phyloP scores from a whole-genome alignment of 108 stramenopile species.

The Cyclotella atomus region DNA sequence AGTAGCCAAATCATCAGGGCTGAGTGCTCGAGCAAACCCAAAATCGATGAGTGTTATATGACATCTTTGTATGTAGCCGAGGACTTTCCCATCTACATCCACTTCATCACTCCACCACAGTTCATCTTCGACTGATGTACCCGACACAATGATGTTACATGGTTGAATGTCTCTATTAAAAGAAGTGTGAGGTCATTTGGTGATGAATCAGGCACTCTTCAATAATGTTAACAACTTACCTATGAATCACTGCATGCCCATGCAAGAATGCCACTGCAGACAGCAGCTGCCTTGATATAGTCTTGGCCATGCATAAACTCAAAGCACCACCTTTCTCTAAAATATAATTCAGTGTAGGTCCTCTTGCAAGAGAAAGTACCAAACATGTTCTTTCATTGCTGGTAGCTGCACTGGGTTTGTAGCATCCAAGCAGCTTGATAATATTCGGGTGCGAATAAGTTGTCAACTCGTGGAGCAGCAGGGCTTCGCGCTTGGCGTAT shows the following conservation, averaged over 20 bases:
- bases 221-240: background rate
- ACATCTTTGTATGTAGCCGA: conserved; percentile 55
- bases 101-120: conserved; percentile 76
- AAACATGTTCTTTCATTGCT: conserved; percentile 33
- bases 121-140: conserved; percentile 28
- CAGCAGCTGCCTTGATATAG: conserved; percentile 72
- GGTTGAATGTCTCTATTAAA: conserved; percentile 82
- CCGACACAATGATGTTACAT: conserved; percentile 60
- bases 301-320: conserved; percentile 68
- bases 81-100: conserved; percentile 54
- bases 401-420: conserved; percentile 47
- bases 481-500: conserved; percentile 80
- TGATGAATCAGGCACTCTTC: no score
- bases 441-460: conserved; percentile 71
- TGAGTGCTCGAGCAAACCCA: conserved; percentile 84
- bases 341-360: conserved; percentile 72
- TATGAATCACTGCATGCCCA: conserved; percentile 81
- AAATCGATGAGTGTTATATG: conserved; percentile 83
- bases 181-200: no score
- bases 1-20: conserved; percentile 28
- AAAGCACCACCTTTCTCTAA: conserved; percentile 79
- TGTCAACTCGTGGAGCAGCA: conserved; percentile 69
- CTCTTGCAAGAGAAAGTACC: conserved; percentile 49
- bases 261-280: conserved; percentile 83
- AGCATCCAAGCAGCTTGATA: conserved; percentile 69